Conservation (phyloP, 139 green algal species). For the Klebsormidium nitens region DNA sequence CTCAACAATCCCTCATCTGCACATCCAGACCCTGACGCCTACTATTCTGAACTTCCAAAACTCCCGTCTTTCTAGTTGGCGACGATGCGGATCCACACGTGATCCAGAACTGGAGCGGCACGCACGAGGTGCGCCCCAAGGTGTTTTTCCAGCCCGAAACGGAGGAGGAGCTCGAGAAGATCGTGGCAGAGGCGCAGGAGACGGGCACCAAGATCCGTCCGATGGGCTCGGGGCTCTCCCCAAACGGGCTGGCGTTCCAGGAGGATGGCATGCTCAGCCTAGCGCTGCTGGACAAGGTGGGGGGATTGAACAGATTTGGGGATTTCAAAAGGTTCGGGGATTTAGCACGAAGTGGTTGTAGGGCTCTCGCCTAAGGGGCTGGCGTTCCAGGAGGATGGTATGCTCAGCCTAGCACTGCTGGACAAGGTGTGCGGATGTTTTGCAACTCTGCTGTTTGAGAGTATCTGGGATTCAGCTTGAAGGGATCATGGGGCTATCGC, state of each 20-base stretch:
- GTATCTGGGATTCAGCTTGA: too few species aligned
- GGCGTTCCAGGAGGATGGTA: conserved; percentile 69
- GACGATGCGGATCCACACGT: too few species aligned
- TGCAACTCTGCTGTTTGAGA: too few species aligned
- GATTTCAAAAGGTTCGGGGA: too few species aligned
- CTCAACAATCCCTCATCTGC: too few species aligned
- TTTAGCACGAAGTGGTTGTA: too few species aligned
- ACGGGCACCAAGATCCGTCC: conserved; percentile 59
- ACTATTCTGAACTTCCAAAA: too few species aligned
- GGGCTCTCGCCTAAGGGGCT: conserved; percentile 92
- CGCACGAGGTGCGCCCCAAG: conserved; percentile 62
- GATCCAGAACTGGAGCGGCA: conserved; percentile 97
- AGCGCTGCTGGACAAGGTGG: conserved; percentile 78
- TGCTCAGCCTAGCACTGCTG: conserved; percentile 84
- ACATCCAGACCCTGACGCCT: too few species aligned
- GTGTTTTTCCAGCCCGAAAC: conserved; percentile 76
- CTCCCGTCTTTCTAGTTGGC: too few species aligned
- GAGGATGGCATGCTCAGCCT: conserved; percentile 84
- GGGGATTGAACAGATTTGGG: too few species aligned
- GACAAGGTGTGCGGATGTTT: too few species aligned
- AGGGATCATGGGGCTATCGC: too few species aligned
- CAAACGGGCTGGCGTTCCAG: conserved; percentile 83
- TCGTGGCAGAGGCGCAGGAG: conserved; percentile 59
- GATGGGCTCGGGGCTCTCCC: conserved; percentile 75
- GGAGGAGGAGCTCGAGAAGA: conserved; percentile 66